A percentile compares a stretch with the other conserved stretches of the same genome.
Conservation (phyloP, 1,284 basidiomycete genomes). For the Ustilago loliicola region DNA sequence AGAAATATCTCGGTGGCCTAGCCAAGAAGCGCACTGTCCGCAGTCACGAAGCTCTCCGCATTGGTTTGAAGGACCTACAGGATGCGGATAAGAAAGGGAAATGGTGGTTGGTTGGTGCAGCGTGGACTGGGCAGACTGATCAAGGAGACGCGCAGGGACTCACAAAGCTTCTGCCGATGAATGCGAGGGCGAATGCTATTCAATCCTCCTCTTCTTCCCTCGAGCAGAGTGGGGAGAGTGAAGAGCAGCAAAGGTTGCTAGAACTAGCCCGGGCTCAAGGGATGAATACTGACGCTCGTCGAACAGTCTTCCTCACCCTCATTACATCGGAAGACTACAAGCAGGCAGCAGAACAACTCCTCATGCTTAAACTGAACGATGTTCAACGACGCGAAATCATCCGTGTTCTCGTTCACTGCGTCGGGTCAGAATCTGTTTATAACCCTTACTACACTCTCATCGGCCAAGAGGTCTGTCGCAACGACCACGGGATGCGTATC, state of each 20-base stretch:
- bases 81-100: constrained; percentile 89
- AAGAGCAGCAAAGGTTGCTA: constrained; percentile 75
- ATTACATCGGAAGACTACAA: constrained; percentile 88
- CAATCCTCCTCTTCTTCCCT: constrained; percentile 18
- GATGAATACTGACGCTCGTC: constrained; percentile 96
- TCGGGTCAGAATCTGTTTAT: constrained; percentile 77
- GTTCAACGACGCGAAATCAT: constrained; percentile 94
- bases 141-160: constrained; percentile 74
- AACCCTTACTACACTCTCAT: constrained; percentile 97
- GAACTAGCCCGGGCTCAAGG: constrained; percentile 91
- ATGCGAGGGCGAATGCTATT: constrained; percentile 22
- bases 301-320: constrained; percentile 89
- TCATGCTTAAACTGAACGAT: constrained; percentile 85
- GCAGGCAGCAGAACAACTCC: constrained; percentile 88
- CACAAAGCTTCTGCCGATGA: constrained; percentile 51
- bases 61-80: constrained; percentile 81
- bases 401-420: constrained; percentile 91
- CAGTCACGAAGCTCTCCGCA: constrained; percentile 56
- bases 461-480: constrained; percentile 69
- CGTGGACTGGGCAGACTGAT: constrained; percentile 92
- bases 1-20: constrained; percentile 61
- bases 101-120: constrained; percentile 99
- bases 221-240: constrained; percentile 71
- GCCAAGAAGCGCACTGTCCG: constrained; percentile 58
- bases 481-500: constrained; percentile 80